Conservation (phyloP, 192 early-diverging fungal species). For the Pilaira anomala region DNA sequence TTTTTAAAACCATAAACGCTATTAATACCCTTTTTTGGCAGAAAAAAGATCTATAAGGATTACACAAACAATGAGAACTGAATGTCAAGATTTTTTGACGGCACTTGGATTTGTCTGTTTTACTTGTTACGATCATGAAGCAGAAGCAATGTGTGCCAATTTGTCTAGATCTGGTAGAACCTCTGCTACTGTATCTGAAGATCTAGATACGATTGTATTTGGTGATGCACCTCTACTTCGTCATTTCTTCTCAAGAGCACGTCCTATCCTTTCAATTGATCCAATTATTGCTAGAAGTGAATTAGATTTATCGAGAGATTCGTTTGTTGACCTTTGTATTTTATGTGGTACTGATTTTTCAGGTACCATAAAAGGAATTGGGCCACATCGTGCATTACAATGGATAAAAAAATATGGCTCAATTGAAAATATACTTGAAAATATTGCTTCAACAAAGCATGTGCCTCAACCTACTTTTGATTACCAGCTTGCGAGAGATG, state of each 20-base stretch:
- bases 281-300: slow-evolving; percentile 38
- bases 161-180: slow-evolving; percentile 45
- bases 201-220: slow-evolving; percentile 55
- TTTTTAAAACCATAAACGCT: too few species aligned
- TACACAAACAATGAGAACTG: slow-evolving; percentile 40
- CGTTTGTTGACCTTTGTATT: slow-evolving; percentile 72
- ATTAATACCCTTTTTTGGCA: too few species aligned
- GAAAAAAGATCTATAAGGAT: slow-evolving; percentile 51
- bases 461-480: slow-evolving; percentile 38
- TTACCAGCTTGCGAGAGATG: slow-evolving; percentile 35
- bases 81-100: slow-evolving; percentile 46
- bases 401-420: slow-evolving; percentile 56
- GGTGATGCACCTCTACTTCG: slow-evolving; percentile 49
- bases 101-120: slow-evolving; percentile 52
- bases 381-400: slow-evolving; percentile 57
- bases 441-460: slow-evolving; percentile 23
- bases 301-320: slow-evolving; percentile 47
- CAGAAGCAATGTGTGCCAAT: slow-evolving; percentile 65
- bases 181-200: slow-evolving; percentile 64
- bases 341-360: slow-evolving; percentile 77
- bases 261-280: slow-evolving; percentile 49
- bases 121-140: slow-evolving; percentile 47
- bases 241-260: slow-evolving; percentile 33
- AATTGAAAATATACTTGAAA: slow-evolving; percentile 56
- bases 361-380: slow-evolving; percentile 60